phyloP scores from a whole-genome alignment of 345 rosid species.

The Eucalyptus decipiens region DNA sequence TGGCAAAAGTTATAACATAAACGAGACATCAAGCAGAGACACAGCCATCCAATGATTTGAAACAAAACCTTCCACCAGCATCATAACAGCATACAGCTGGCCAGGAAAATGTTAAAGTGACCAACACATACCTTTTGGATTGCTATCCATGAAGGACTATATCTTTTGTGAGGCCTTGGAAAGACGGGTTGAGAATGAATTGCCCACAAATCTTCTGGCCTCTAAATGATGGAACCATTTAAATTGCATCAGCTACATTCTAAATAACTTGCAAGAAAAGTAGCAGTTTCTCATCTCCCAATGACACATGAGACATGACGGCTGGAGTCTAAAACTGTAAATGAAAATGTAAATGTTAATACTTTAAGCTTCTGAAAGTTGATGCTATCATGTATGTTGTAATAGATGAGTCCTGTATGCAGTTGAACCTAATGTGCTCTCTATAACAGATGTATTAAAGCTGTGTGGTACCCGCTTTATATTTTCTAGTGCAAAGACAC shows the following conservation, averaged over 20 bases:
- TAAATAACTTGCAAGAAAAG: neutral
- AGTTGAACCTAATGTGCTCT: neutral
- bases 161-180: slow-evolving; percentile 77
- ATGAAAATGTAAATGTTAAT: neutral
- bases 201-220: slow-evolving; percentile 94
- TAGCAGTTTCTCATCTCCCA: neutral
- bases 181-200: slow-evolving; percentile 64
- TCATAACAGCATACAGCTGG: neutral
- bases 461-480: neutral
- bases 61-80: neutral
- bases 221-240: slow-evolving; percentile 32
- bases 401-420: neutral
- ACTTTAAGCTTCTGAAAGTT: neutral
- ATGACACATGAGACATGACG: neutral
- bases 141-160: slow-evolving; percentile 68
- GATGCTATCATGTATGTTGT: neutral
- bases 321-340: neutral
- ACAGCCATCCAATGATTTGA: neutral
- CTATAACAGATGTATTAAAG: neutral
- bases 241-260: neutral
- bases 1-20: neutral
- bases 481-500: neutral
- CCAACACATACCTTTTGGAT: slow-evolving; percentile 51
- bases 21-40: neutral
- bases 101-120: neutral